Conservation (phyloP, 2,329 filamentous ascomycete species). For the Pseudogymnoascus sp. region DNA sequence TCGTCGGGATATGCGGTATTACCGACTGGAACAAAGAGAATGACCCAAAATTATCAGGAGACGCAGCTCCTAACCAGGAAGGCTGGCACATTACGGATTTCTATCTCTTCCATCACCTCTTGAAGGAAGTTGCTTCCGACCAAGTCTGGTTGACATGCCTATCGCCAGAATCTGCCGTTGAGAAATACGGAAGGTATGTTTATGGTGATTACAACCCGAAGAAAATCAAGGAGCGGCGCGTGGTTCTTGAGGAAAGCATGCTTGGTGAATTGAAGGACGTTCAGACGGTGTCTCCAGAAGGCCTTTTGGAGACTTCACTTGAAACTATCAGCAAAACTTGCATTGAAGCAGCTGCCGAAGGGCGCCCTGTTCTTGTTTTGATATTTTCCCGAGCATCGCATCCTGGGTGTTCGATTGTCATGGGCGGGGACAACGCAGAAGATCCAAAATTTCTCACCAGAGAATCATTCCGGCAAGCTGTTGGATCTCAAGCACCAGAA, state of each 20-base stretch:
- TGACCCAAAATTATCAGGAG: background rate
- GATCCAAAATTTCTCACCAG: background rate
- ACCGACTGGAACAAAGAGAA: background rate
- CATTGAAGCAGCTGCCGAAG: background rate
- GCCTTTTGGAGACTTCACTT: background rate
- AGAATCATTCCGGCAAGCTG: background rate
- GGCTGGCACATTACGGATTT: background rate
- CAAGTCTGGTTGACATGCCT: background rate
- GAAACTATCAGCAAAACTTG: background rate
- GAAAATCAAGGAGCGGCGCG: background rate
- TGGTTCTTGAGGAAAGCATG: background rate
- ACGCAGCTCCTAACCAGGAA: background rate
- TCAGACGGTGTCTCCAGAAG: background rate
- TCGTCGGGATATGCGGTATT: background rate
- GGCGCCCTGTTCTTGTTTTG: background rate
- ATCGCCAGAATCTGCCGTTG: background rate
- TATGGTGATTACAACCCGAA: background rate
- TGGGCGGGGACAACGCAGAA: background rate
- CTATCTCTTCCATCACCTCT: background rate
- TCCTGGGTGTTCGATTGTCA: background rate
- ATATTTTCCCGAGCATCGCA: background rate
- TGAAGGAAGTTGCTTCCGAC: background rate
- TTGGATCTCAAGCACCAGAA: background rate
- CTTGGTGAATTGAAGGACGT: background rate
- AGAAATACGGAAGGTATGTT: background rate